A percentile compares a stretch with the other conserved stretches of the same genome.
Evolutionary conservation across 2,329 filamentous ascomycete genomes (phyloP).

Genomic region (Xylaria digitata): DNA sequence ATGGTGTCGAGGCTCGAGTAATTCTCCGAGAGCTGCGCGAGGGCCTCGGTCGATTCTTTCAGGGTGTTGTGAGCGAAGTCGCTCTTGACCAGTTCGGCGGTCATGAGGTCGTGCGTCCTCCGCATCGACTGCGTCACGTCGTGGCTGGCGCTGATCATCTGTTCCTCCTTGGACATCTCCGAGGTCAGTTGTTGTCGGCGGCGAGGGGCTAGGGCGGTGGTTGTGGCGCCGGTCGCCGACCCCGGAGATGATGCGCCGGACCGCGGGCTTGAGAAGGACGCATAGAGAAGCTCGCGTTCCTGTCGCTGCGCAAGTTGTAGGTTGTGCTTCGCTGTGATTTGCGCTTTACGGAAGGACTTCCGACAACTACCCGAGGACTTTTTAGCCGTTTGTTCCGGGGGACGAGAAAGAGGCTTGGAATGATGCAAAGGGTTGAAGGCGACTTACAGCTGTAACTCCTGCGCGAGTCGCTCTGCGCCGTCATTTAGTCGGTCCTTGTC

Average conservation of each 20-base stretch:
- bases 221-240: constrained; percentile 41
- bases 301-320: constrained; percentile 78
- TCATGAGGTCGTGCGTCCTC: constrained; percentile 87
- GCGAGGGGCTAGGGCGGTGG: constrained; percentile 47
- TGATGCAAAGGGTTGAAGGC: not conserved
- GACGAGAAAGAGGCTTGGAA: not conserved
- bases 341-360: constrained; percentile 81
- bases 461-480: constrained; percentile 72
- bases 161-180: constrained; percentile 66
- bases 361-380: constrained; percentile 58
- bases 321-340: constrained; percentile 80
- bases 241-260: constrained; percentile 53
- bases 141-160: constrained; percentile 77
- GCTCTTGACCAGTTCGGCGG: constrained; percentile 84
- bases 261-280: constrained; percentile 65
- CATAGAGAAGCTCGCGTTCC: constrained; percentile 81
- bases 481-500: constrained; percentile 75
- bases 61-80: constrained; percentile 92
- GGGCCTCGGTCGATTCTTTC: constrained; percentile 82
- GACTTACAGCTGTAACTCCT: constrained; percentile 76
- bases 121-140: constrained; percentile 88
- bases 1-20: constrained; percentile 84
- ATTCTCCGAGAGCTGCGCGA: constrained; percentile 82
- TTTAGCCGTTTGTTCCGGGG: constrained; percentile 16
- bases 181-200: constrained; percentile 52